A percentile compares a stretch with the other conserved stretches of the same genome.
Conservation (phyloP, 768 basidiomycete genomes). For the Paxillus involutus region DNA sequence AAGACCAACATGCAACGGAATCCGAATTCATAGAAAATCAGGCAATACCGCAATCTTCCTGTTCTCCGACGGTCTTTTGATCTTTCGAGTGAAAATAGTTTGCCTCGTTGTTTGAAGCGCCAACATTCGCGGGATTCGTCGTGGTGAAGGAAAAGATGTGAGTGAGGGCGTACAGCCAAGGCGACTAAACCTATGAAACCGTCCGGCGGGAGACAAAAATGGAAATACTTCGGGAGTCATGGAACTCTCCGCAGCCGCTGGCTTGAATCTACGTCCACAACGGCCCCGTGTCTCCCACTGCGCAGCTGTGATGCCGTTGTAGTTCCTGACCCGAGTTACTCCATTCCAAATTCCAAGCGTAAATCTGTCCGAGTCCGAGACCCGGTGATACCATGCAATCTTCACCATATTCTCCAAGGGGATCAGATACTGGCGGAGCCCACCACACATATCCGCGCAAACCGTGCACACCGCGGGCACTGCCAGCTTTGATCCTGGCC, state of each 20-base stretch:
- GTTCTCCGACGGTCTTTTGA: slow-evolving; percentile 10
- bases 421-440: neutral
- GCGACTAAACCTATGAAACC: neutral
- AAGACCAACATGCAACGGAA: slow-evolving; percentile 18
- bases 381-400: neutral
- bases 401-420: neutral
- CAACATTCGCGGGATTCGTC: neutral
- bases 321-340: too few relatives aligned
- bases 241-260: neutral
- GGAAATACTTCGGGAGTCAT: slow-evolving; percentile 1
- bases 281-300: neutral
- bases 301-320: neutral
- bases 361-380: too few relatives aligned
- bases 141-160: neutral
- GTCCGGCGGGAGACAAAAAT: neutral
- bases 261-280: neutral
- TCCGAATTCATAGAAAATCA: slow-evolving; percentile 11
- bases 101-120: slow-evolving; percentile 7
- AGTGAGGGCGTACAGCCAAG: too few relatives aligned
- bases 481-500: slow-evolving; percentile 19
- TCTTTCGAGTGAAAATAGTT: slow-evolving; percentile 1
- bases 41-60: neutral
- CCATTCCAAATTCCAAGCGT: too few relatives aligned
- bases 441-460: slow-evolving; percentile 32
- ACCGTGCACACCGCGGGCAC: slow-evolving; percentile 24